A percentile compares a stretch with the other conserved stretches of the same genome.
These are phyloP conservation scores for Orbilia oligospora DNA, from an alignment of 2,329 filamentous ascomycete species.

Conservation along the genomic window DNA sequence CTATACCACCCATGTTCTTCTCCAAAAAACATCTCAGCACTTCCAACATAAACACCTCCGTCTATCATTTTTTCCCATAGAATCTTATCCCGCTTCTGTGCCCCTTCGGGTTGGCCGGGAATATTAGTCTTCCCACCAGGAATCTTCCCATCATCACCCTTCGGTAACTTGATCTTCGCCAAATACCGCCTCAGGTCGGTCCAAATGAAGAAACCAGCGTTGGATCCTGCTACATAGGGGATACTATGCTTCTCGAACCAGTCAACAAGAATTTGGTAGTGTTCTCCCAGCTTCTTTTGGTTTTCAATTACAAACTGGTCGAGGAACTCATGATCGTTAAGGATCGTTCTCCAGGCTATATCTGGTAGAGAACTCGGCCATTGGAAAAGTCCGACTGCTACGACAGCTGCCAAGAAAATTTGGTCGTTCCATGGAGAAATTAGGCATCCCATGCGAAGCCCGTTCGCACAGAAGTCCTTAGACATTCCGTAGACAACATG, in stretches of 20 bases:
- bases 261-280: conserved; percentile 67
- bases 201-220: conserved; percentile 74
- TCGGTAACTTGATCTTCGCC: conserved; percentile 40
- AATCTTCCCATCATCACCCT: conserved; percentile 50
- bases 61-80: conserved; percentile 67
- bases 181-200: conserved; percentile 68
- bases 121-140: conserved; percentile 51
- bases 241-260: conserved; percentile 69
- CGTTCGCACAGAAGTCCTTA: conserved; percentile 74
- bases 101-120: conserved; percentile 37
- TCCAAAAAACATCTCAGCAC: conserved; percentile 66
- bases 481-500: conserved; percentile 71
- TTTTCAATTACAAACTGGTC: conserved; percentile 69
- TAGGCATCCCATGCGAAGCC: conserved; percentile 71
- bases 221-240: conserved; percentile 69
- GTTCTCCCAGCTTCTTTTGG: conserved; percentile 66
- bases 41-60: conserved; percentile 66
- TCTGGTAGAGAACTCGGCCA: conserved; percentile 70
- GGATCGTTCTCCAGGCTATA: conserved; percentile 67
- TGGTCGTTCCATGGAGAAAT: conserved; percentile 69
- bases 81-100: conserved; percentile 63
- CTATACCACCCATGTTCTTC: conserved; percentile 69
- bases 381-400: conserved; percentile 69
- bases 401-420: conserved; percentile 67
- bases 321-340: conserved; percentile 69